Evolutionary conservation across 2,329 filamentous ascomycete genomes (phyloP), one percentile per base, ranked within the genome.

Genomic region (Sclerotinia trifoliorum): DNA sequence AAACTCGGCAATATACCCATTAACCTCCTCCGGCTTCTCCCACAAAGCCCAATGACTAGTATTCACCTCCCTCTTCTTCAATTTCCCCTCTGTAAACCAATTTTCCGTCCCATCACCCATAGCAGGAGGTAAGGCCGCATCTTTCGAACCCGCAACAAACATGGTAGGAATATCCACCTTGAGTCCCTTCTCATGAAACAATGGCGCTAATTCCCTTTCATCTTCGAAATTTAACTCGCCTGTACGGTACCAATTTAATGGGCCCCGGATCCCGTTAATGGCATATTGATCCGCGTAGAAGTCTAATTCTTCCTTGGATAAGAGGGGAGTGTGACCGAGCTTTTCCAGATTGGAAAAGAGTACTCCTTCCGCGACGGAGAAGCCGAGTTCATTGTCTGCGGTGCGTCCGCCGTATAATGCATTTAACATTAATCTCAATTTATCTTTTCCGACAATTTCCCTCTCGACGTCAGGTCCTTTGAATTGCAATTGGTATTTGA

Each of bases 181-280:
- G 39, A 69, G 72, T 52, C 87, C 84, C 65, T 85, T 81, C 56
- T 87, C 84, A 66, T 49, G 21, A 75, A 82, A 87, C 74, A 88
- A 88, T 70, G 85, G 81, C 65, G 87, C 82, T 52, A 91, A 81
- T 54, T 82, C 78, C 60, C 78, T 73, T 76, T 97, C 95, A 71
- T 97, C 92, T 52, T 92, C 85, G 77, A 83, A 91, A 79, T 96
- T 97, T 71, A 89, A 78, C 78, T 86, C 81, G 26, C 86, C 83
- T 3, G 86, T 90, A 55, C 93, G 88, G 80, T 99, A 99, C 92
- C 93, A 97, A 80, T 94, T 95, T 70, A 93, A 82, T 21, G 93
- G 92, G 0, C 93, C 93, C 72, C 89, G 86, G 72, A 98, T 79
- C 57, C 93, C 92, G 75, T 89, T 85, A 54, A 85, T 84, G n/a